phyloP scores from a whole-genome alignment of 805 yeast species.

The Helenozyma rhizophorensis region DNA sequence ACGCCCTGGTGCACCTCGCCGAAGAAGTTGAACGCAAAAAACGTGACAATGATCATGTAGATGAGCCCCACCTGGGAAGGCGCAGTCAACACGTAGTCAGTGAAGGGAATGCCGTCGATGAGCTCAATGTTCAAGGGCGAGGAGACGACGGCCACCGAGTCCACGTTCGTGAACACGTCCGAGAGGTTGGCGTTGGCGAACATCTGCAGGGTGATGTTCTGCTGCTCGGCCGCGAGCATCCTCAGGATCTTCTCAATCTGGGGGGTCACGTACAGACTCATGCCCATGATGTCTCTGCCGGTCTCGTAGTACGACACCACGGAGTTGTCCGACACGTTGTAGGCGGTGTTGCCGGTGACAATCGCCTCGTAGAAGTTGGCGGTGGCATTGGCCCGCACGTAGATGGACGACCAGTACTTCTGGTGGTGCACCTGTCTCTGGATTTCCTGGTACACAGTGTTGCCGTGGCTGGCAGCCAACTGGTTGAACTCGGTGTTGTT shows the following conservation, averaged over 20 bases:
- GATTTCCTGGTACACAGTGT: constrained; percentile 34
- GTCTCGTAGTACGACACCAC: constrained; percentile 52
- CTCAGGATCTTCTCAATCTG: constrained; percentile 34
- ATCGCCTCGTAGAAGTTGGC: constrained; percentile 37
- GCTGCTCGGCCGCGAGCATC: constrained; percentile 23
- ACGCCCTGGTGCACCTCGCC: constrained; percentile 48
- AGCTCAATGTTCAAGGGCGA: constrained; percentile 31
- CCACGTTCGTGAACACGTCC: constrained; percentile 8
- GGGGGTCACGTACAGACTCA: constrained; percentile 41
- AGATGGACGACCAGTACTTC: constrained; percentile 60
- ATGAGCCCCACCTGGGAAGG: constrained; percentile 75
- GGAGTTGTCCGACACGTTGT: constrained; percentile 25
- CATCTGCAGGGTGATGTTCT: constrained; percentile 16
- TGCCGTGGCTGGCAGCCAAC: constrained; percentile 23
- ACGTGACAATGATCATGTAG: constrained; percentile 65
- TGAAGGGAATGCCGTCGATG: constrained; percentile 48
- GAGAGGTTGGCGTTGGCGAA: constrained; percentile 12
- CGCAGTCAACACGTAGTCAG: constrained; percentile 50
- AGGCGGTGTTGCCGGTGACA: constrained; percentile 24
- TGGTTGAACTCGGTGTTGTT: constrained; percentile 24
- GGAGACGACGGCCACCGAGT: constrained; percentile 20
- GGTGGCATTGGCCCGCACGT: constrained; percentile 48
- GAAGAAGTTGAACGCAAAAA: constrained; percentile 66
- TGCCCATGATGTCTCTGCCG: constrained; percentile 55
- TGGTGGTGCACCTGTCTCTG: constrained; percentile 46